A percentile compares a stretch with the other conserved stretches of the same genome.
These are phyloP conservation scores for Calcarisporium arbuscula DNA, from an alignment of 2,329 filamentous ascomycete species.

Conservation along the genomic window DNA sequence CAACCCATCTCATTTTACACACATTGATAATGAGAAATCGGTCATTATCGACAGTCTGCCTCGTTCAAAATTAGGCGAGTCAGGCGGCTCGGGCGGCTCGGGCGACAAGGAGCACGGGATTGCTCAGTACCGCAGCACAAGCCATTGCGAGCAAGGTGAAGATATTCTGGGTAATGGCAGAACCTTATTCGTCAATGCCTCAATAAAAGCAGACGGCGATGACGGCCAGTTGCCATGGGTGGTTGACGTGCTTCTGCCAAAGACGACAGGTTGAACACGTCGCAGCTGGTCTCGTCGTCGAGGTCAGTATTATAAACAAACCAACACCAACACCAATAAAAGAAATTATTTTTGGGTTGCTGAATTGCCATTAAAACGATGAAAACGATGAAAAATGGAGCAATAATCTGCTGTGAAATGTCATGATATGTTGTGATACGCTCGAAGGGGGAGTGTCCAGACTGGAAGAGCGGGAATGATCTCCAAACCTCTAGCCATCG, in stretches of 20 bases:
- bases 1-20: conserved; percentile 36
- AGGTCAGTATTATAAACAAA: too few relatives aligned
- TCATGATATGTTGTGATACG: too few relatives aligned
- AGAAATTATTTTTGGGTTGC: too few relatives aligned
- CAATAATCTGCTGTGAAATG: too few relatives aligned
- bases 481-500: too few relatives aligned
- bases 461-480: too few relatives aligned
- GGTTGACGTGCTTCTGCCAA: conserved; percentile 12
- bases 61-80: conserved; percentile 1
- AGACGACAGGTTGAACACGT: too few relatives aligned
- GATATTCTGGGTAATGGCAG: conserved; percentile 2
- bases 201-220: conserved; percentile 4
- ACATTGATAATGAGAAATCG: conserved; percentile 40
- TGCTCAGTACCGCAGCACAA: background rate
- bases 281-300: too few relatives aligned
- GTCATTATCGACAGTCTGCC: conserved; percentile 27
- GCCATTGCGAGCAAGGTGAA: conserved; percentile 3
- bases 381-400: too few relatives aligned
- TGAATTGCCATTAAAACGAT: too few relatives aligned
- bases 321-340: too few relatives aligned
- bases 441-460: too few relatives aligned
- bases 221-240: conserved; percentile 11
- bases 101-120: background rate
- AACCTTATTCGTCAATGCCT: conserved; percentile 17
- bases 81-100: background rate